A percentile compares a stretch with the other conserved stretches of the same genome.
Conservation (phyloP, 441 rosid genomes). For the Arabidopsis lyrata region DNA sequence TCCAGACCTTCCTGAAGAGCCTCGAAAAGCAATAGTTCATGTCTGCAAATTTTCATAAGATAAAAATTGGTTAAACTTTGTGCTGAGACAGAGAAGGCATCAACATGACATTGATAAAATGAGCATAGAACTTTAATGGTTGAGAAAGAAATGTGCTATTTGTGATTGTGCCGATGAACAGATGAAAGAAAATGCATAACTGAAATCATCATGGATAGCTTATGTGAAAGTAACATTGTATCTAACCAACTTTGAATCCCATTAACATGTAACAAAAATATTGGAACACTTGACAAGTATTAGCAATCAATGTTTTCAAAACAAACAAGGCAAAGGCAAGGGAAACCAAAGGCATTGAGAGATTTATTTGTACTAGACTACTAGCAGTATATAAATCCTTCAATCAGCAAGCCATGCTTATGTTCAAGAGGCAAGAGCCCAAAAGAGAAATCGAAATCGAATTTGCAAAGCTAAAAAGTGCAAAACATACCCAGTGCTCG, state of each 20-base stretch:
- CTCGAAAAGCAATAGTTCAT: slow-evolving; percentile 89
- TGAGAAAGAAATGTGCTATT: background rate
- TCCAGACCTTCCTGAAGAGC: slow-evolving; percentile 94
- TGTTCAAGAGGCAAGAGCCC: background rate
- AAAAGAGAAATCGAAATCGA: background rate
- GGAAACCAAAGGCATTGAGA: background rate
- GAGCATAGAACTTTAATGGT: background rate
- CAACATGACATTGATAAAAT: background rate
- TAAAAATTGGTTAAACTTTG: background rate
- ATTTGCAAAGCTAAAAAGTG: background rate
- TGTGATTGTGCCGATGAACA: no score
- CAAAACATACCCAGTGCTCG: slow-evolving; percentile 39
- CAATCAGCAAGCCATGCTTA: slow-evolving; percentile 11
- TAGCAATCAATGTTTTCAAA: background rate
- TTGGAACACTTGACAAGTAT: background rate
- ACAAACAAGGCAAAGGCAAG: background rate
- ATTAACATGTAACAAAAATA: background rate
- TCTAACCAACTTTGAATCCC: background rate
- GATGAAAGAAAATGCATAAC: no score
- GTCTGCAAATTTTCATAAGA: slow-evolving; percentile 51
- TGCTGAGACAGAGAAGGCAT: background rate
- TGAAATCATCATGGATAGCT: slow-evolving; percentile 11
- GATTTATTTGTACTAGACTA: background rate
- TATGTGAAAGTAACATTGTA: background rate
- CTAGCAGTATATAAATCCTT: background rate